Evolutionary conservation across 1,139 yeast genomes (phyloP).

Genomic region (Magnusiomyces suaveolens): DNA sequence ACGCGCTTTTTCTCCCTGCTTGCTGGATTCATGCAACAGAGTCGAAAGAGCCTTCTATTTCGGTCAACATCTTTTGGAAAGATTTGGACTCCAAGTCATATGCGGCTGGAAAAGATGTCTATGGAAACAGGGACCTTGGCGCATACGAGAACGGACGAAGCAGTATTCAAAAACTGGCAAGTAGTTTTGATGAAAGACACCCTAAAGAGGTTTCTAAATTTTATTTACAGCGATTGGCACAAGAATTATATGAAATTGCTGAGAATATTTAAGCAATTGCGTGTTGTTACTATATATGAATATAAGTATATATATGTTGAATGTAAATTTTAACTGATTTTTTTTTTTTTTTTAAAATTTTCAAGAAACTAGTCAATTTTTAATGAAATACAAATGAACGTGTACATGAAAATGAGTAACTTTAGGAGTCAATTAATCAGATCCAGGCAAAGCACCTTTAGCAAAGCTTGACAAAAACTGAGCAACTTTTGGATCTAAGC

Average conservation of each 20-base stretch:
- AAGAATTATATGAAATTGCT: conserved; percentile 21
- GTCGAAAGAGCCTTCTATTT: conserved; percentile 28
- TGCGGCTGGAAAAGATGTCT: conserved; percentile 31
- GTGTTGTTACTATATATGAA: background rate
- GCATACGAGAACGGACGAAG: conserved; percentile 30
- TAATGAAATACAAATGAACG: background rate
- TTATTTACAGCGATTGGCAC: conserved; percentile 25
- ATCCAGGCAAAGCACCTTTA: conserved; percentile 4
- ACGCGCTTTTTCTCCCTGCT: conserved; percentile 32
- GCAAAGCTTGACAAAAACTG: conserved; percentile 24
- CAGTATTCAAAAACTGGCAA: conserved; percentile 20
- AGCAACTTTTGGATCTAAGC: conserved; percentile 29
- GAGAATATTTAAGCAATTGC: background rate
- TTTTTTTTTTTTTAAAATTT: background rate
- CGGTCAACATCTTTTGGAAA: conserved; percentile 32
- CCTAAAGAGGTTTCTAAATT: conserved; percentile 25
- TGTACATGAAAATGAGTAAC: too few species aligned
- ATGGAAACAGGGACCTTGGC: conserved; percentile 32
- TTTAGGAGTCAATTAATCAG: too few species aligned
- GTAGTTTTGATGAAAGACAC: conserved; percentile 20
- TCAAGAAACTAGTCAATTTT: too few species aligned
- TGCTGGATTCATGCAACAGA: conserved; percentile 35
- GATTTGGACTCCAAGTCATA: conserved; percentile 25
- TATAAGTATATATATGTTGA: too few species aligned
- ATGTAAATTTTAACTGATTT: conserved; percentile 1